These are phyloP conservation scores for Posidonia australis DNA, from an alignment of 106 monocot genomes.

Conservation along the genomic window DNA sequence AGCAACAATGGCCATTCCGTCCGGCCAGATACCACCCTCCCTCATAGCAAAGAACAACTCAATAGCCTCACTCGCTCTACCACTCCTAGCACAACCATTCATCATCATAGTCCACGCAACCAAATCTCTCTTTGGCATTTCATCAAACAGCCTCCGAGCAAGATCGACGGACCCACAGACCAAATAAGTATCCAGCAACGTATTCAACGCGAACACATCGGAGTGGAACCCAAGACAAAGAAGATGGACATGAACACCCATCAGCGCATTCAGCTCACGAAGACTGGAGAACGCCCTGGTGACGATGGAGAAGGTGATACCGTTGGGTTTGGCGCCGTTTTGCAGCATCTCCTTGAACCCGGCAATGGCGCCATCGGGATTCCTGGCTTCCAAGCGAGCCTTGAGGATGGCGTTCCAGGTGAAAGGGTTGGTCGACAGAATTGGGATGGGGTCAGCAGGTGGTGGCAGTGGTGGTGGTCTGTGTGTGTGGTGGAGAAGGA, in stretches of 20 bases:
- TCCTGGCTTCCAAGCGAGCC: not conserved
- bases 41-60: slow-evolving; percentile 9
- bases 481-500: not conserved
- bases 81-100: slow-evolving; percentile 5
- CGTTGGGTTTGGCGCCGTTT: slow-evolving; percentile 8
- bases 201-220: slow-evolving; percentile 5
- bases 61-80: slow-evolving; percentile 5
- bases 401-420: not conserved
- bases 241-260: slow-evolving; percentile 2
- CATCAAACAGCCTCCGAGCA: slow-evolving; percentile 10
- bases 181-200: not conserved
- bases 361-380: not conserved
- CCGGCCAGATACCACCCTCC: slow-evolving; percentile 4
- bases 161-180: slow-evolving; percentile 4
- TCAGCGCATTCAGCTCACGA: not conserved
- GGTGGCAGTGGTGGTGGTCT: not conserved
- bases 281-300: slow-evolving; percentile 1
- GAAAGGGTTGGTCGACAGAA: not conserved
- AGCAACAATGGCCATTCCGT: slow-evolving; percentile 33
- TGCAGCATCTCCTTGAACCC: slow-evolving; percentile 6
- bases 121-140: slow-evolving; percentile 11
- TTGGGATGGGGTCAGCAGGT: not conserved
- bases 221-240: not conserved
- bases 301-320: slow-evolving; percentile 11
- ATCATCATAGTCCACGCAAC: slow-evolving; percentile 14